A percentile compares a stretch with the other conserved stretches of the same genome.
These are phyloP conservation scores for Fusarium sp. DNA, from an alignment of 2,329 filamentous ascomycete genomes.

Conservation along the genomic window DNA sequence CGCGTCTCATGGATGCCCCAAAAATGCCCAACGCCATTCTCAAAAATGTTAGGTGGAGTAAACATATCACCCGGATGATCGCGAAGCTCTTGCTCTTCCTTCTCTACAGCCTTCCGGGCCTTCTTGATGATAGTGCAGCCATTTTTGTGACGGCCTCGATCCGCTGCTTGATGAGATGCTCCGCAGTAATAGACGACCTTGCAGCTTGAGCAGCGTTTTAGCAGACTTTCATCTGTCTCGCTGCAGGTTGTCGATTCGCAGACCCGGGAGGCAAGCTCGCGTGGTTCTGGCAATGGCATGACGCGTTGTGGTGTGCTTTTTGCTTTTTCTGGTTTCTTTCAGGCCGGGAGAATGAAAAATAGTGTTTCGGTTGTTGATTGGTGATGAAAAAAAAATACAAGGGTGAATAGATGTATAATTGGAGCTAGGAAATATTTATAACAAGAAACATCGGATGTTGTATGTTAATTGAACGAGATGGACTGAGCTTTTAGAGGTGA, in stretches of 20 bases:
- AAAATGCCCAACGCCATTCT: conserved; percentile 56
- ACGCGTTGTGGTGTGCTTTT: conserved; percentile 3
- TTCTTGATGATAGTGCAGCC: conserved; percentile 56
- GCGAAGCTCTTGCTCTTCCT: conserved; percentile 56
- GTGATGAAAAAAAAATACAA: accelerated
- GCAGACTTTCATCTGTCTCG: not conserved
- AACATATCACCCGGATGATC: conserved; percentile 44
- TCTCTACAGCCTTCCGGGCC: conserved; percentile 43
- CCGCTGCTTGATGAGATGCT: conserved; percentile 55
- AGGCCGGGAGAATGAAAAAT: not conserved
- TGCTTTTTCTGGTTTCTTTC: not conserved
- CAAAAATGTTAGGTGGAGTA: conserved; percentile 53
- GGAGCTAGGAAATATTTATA: accelerated
- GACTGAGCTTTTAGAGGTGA: not conserved
- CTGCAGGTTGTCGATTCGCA: conserved; percentile 31
- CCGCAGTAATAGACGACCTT: conserved; percentile 60
- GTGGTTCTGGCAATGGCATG: not conserved
- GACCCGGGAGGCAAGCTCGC: not conserved
- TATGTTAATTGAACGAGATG: not conserved
- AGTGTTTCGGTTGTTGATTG: not conserved
- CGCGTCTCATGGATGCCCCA: conserved; percentile 57
- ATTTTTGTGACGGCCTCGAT: conserved; percentile 55
- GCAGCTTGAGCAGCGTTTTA: conserved; percentile 57
- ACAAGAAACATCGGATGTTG: accelerated
- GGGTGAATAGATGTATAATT: no score